Evolutionary conservation across 306 rosid genomes (phyloP).

Genomic region (Lathyrus oleraceus): DNA sequence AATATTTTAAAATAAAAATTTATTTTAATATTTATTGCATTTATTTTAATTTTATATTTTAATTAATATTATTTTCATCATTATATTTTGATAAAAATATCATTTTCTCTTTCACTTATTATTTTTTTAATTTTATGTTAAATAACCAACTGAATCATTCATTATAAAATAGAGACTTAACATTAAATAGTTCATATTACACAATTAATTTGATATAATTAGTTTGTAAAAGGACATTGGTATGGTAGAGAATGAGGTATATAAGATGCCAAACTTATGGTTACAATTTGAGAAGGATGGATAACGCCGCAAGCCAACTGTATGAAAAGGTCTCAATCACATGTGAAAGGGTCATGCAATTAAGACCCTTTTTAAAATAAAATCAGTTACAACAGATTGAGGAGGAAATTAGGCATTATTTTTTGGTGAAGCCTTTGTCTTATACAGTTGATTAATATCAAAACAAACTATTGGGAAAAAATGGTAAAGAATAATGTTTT

Average conservation of each 20-base stretch:
- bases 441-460: constrained; percentile 21
- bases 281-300: constrained; percentile 42
- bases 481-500: constrained; percentile 37
- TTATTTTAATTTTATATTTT: too few species aligned
- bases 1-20: too few species aligned
- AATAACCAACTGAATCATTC: too few species aligned
- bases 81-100: too few species aligned
- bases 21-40: too few species aligned
- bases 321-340: constrained; percentile 53
- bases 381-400: constrained; percentile 48
- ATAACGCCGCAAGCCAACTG: constrained; percentile 53
- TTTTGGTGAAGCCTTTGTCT: constrained; percentile 31
- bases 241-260: constrained; percentile 28
- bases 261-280: constrained; percentile 47
- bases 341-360: constrained; percentile 66
- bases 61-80: too few species aligned
- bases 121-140: too few species aligned
- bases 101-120: too few species aligned
- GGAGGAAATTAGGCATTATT: constrained; percentile 43
- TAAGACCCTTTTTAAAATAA: constrained; percentile 50
- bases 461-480: constrained; percentile 20
- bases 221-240: constrained; percentile 28
- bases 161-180: too few species aligned
- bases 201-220: too few species aligned
- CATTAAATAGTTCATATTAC: too few species aligned